phyloP scores from a whole-genome alignment of 495 filamentous ascomycete genomes.

The Rhypophila decipiens region DNA sequence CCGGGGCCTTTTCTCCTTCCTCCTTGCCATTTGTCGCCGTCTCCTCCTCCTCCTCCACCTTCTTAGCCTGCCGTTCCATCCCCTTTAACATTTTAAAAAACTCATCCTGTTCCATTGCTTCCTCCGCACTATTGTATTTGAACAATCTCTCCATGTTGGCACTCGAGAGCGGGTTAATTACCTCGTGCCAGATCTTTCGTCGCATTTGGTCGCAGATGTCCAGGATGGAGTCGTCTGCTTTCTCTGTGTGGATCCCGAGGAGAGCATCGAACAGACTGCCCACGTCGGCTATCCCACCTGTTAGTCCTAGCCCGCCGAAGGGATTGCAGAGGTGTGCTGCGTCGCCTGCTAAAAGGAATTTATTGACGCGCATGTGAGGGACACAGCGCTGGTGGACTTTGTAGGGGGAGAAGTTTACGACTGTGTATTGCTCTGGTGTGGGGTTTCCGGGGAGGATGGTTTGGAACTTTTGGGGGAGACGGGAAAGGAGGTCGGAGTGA shows the following conservation, averaged over 20 bases:
- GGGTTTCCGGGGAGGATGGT: constrained; percentile 49
- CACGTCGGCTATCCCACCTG: constrained; percentile 47
- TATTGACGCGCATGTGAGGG: constrained; percentile 40
- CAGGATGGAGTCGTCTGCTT: constrained; percentile 43
- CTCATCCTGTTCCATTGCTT: constrained; percentile 29
- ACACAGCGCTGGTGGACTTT: constrained; percentile 51
- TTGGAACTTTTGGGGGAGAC: constrained; percentile 42
- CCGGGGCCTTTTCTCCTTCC: not conserved
- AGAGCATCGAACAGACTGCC: constrained; percentile 46
- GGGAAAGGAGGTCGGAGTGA: constrained; percentile 37
- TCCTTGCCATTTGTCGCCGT: not conserved
- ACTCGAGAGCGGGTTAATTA: constrained; percentile 43
- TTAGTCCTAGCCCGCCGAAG: constrained; percentile 50
- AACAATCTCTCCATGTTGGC: constrained; percentile 34
- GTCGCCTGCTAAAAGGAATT: constrained; percentile 50
- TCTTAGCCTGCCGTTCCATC: constrained; percentile 23
- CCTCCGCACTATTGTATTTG: constrained; percentile 26
- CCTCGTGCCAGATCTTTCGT: constrained; percentile 37
- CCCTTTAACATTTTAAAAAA: constrained; percentile 30
- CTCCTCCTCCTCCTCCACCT: not conserved
- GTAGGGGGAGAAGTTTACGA: constrained; percentile 46
- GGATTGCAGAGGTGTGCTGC: constrained; percentile 50
- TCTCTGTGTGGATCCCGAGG: constrained; percentile 37
- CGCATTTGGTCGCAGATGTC: constrained; percentile 45
- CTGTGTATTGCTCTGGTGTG: constrained; percentile 43